These are phyloP conservation scores for Nelumbo lutea DNA, from an alignment of 164 flowering plant genomes.

Conservation along the genomic window DNA sequence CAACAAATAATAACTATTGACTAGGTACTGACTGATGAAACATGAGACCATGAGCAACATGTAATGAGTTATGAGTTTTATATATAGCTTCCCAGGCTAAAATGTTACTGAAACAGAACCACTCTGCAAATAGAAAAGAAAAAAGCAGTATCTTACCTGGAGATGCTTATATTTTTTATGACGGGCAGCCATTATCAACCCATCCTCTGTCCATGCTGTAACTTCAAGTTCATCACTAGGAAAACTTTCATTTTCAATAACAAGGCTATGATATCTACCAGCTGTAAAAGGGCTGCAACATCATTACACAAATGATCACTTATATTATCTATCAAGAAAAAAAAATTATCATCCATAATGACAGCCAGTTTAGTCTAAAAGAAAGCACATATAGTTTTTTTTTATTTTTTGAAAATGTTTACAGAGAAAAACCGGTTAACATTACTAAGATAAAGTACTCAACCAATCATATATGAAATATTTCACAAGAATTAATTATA, in stretches of 20 bases:
- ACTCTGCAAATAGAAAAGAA: background rate
- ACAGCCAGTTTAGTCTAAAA: no score
- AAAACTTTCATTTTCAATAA: conserved; percentile 77
- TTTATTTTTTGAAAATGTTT: no score
- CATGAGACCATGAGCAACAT: no score
- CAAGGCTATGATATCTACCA: conserved; percentile 96
- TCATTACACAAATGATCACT: conserved; percentile 1
- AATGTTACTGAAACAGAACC: background rate
- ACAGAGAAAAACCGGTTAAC: no score
- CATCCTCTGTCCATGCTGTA: conserved; percentile 96
- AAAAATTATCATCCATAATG: no score
- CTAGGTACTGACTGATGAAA: no score
- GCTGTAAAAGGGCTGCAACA: conserved; percentile 74
- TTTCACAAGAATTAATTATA: no score
- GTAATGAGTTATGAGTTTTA: no score
- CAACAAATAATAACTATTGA: no score
- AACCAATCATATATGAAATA: no score
- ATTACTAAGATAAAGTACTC: no score
- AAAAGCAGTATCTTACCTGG: conserved; percentile 42
- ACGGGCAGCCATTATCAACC: conserved; percentile 87
- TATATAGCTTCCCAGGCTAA: background rate
- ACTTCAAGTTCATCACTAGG: conserved; percentile 78
- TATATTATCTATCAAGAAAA: background rate
- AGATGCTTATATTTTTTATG: conserved; percentile 67
- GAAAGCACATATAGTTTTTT: no score